Conservation (phyloP, 768 basidiomycete species). For the Mycena venus region DNA sequence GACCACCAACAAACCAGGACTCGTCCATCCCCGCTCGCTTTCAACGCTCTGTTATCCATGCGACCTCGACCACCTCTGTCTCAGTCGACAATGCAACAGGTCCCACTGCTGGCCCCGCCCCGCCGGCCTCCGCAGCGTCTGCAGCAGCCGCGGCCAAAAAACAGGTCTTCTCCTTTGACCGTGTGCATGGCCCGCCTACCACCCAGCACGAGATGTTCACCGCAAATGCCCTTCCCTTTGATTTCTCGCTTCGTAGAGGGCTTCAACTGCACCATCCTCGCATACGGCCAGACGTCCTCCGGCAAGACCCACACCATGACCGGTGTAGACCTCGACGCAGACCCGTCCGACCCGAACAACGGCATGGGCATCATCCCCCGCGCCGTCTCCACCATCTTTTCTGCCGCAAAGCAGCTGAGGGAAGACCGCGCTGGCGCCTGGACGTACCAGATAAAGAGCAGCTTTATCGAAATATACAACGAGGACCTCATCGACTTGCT, state of each 20-base stretch:
- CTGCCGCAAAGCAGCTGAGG: conserved; percentile 79
- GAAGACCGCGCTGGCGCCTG: conserved; percentile 81
- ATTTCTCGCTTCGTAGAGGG: conserved; percentile 91
- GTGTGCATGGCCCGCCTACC: conserved; percentile 89
- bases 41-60: conserved; percentile 90
- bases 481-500: conserved; percentile 98
- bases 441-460: conserved; percentile 87
- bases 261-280: conserved; percentile 97
- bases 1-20: conserved; percentile 90
- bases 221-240: conserved; percentile 86
- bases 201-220: conserved; percentile 91
- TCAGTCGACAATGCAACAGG: conserved; percentile 79
- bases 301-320: conserved; percentile 99
- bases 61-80: conserved; percentile 80
- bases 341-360: conserved; percentile 85
- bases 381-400: conserved; percentile 91
- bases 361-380: conserved; percentile 96
- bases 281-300: conserved; percentile 97
- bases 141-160: conserved; percentile 73
- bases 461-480: conserved; percentile 98
- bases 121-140: conserved; percentile 58
- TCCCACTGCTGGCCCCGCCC: conserved; percentile 61
- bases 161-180: conserved; percentile 92
- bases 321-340: conserved; percentile 90
- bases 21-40: conserved; percentile 93